Conservation (phyloP, 192 early-diverging fungal genomes). For the Anaeromyces robustus region DNA sequence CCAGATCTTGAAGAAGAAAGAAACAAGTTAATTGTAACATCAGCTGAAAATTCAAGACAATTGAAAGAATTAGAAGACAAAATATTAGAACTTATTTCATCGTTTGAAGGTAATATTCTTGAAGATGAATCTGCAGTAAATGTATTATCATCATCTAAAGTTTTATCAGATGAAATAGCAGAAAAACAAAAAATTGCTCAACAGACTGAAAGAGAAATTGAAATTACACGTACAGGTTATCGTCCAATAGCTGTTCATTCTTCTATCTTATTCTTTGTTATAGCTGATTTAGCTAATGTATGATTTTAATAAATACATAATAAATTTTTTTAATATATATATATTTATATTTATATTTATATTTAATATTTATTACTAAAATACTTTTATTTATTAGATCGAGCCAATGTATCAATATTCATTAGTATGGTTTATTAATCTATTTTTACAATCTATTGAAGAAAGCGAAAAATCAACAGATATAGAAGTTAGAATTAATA, state of each 20-base stretch:
- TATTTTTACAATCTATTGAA: constrained; percentile 41
- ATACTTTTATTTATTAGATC: constrained; percentile 16
- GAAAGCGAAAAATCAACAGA: constrained; percentile 36
- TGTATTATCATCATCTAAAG: constrained; percentile 35
- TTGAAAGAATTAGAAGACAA: constrained; percentile 48
- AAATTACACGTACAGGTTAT: constrained; percentile 38
- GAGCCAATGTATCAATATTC: constrained; percentile 54
- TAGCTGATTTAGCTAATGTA: constrained; percentile 44
- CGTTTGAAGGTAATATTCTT: constrained; percentile 33
- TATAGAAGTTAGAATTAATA: constrained; percentile 28
- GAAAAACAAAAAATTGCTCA: constrained; percentile 43
- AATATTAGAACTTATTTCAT: constrained; percentile 34
- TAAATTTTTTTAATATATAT: not conserved
- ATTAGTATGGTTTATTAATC: constrained; percentile 40
- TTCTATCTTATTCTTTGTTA: constrained; percentile 43
- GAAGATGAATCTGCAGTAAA: constrained; percentile 46
- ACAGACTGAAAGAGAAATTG: constrained; percentile 43
- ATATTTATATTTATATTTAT: not conserved
- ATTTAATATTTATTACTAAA: not conserved
- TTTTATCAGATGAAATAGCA: constrained; percentile 39
- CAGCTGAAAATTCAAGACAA: constrained; percentile 42
- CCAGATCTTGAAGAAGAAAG: constrained; percentile 53
- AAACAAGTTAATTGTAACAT: constrained; percentile 33
- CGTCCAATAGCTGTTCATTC: constrained; percentile 41
- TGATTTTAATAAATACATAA: not conserved